phyloP scores from a whole-genome alignment of 495 filamentous ascomycete species.

The Clavariopsis aquatica region DNA sequence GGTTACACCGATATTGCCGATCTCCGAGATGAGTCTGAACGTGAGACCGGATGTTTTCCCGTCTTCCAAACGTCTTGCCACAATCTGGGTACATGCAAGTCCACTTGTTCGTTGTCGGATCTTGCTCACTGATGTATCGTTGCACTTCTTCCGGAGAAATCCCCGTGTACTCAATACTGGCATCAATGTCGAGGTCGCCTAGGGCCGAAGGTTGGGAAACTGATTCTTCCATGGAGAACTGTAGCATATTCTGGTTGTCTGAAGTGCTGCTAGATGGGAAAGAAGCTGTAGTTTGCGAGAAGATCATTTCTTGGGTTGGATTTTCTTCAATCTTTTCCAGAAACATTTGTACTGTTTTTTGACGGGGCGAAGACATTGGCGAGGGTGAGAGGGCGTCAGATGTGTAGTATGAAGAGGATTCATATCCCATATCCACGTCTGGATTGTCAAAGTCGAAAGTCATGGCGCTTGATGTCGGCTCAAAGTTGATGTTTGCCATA shows the following conservation, averaged over 20 bases:
- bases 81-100: slow-evolving; percentile 80
- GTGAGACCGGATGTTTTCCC: slow-evolving; percentile 97
- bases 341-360: slow-evolving; percentile 29
- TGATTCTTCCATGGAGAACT: slow-evolving; percentile 41
- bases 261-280: slow-evolving; percentile 6
- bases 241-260: slow-evolving; percentile 2
- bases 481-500: slow-evolving; percentile 53
- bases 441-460: slow-evolving; percentile 52
- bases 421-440: slow-evolving; percentile 53
- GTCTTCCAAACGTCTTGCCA: slow-evolving; percentile 80
- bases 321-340: slow-evolving; percentile 35
- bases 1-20: slow-evolving; percentile 84
- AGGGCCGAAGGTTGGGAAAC: slow-evolving; percentile 49
- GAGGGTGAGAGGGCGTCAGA: slow-evolving; percentile 40
- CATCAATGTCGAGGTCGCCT: slow-evolving; percentile 47
- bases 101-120: slow-evolving; percentile 76
- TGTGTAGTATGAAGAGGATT: slow-evolving; percentile 42
- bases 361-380: slow-evolving; percentile 36
- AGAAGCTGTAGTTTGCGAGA: slow-evolving; percentile 24
- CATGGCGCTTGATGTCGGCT: slow-evolving; percentile 46
- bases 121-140: slow-evolving; percentile 77
- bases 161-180: slow-evolving; percentile 63
- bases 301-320: slow-evolving; percentile 15
- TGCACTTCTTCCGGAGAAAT: slow-evolving; percentile 86
- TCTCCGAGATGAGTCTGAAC: slow-evolving; percentile 97